Conservation (phyloP, 1,139 yeast species). For the Lodderomyces parapsilosis region DNA sequence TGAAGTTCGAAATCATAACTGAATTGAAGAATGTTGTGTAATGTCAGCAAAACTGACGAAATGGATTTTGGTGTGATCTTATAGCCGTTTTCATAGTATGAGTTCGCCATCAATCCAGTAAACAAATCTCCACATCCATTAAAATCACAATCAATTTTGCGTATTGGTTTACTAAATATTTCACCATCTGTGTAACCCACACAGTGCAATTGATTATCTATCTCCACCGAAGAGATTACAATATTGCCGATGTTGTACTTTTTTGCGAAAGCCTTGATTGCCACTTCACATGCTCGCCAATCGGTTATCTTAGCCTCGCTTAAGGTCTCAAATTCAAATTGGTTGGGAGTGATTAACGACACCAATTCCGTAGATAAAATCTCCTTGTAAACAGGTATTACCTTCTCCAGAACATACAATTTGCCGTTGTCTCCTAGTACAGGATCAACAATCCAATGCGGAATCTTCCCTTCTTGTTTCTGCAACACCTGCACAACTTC, state of each 20-base stretch:
- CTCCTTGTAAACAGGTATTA: slow-evolving; percentile 29
- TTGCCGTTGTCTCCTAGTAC: slow-evolving; percentile 42
- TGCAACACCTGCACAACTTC: slow-evolving; percentile 21
- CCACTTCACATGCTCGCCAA: slow-evolving; percentile 22
- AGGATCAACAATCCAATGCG: slow-evolving; percentile 39
- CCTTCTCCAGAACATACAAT: slow-evolving; percentile 33
- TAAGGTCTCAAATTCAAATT: slow-evolving; percentile 39
- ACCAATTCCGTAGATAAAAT: slow-evolving; percentile 29
- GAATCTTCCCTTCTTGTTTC: slow-evolving; percentile 9
- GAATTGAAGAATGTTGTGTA: slow-evolving; percentile 29
- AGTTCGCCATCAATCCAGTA: slow-evolving; percentile 38
- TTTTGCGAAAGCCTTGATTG: slow-evolving; percentile 21
- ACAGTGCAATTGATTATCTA: slow-evolving; percentile 31
- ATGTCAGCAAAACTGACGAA: slow-evolving; percentile 26
- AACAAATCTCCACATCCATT: slow-evolving; percentile 50
- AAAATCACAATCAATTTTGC: slow-evolving; percentile 35
- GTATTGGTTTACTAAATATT: slow-evolving; percentile 30
- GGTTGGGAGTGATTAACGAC: slow-evolving; percentile 38
- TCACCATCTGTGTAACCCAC: slow-evolving; percentile 27
- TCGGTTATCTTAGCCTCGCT: slow-evolving; percentile 20
- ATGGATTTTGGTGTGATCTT: slow-evolving; percentile 27
- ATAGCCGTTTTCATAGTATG: slow-evolving; percentile 22
- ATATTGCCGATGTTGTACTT: slow-evolving; percentile 26
- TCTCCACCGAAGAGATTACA: slow-evolving; percentile 35
- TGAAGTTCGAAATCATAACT: slow-evolving; percentile 26